Percentiles rank a stretch among this genome's conserved stretches.
Evolutionary conservation across 768 basidiomycete genomes (phyloP).

Genomic region (Nidularia sp.): DNA sequence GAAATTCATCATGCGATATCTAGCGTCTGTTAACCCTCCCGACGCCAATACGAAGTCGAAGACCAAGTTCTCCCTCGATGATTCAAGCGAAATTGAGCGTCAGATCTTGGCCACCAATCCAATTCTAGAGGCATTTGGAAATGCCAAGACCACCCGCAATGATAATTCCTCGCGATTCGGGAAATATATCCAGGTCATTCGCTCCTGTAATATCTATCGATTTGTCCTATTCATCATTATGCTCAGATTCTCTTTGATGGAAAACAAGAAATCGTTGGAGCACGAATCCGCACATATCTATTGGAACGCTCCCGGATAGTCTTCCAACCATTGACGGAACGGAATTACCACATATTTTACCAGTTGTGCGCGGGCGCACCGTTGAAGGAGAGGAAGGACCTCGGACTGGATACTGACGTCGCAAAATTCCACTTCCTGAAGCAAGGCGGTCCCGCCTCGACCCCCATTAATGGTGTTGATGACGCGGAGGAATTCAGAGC

Average conservation of each 20-base stretch:
- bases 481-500: constrained; percentile 92
- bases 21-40: constrained; percentile 94
- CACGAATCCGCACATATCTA: constrained; percentile 97
- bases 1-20: constrained; percentile 98
- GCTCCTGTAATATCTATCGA: no score
- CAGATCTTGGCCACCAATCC: constrained; percentile 99
- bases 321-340: constrained; percentile 93
- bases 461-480: constrained; percentile 88
- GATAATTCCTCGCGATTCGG: constrained; percentile 99
- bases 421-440: constrained; percentile 88
- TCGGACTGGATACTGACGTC: constrained; percentile 83
- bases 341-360: constrained; percentile 99
- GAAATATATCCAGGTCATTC: constrained; percentile 92
- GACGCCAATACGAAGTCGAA: constrained; percentile 55
- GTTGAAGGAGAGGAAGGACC: constrained; percentile 90
- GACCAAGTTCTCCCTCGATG: constrained; percentile 74
- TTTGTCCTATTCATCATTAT: constrained; percentile 3
- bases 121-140: constrained; percentile 97
- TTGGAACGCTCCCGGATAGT: constrained; percentile 96
- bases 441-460: constrained; percentile 87
- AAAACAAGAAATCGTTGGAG: constrained; percentile 94
- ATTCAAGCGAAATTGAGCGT: constrained; percentile 90
- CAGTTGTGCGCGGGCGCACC: constrained; percentile 97
- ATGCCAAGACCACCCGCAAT: constrained; percentile 98
- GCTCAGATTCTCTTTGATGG: constrained; percentile 92